Evolutionary conservation across 148 eudicot genomes (phyloP).

Genomic region (Rhododendron ferrugineum): DNA sequence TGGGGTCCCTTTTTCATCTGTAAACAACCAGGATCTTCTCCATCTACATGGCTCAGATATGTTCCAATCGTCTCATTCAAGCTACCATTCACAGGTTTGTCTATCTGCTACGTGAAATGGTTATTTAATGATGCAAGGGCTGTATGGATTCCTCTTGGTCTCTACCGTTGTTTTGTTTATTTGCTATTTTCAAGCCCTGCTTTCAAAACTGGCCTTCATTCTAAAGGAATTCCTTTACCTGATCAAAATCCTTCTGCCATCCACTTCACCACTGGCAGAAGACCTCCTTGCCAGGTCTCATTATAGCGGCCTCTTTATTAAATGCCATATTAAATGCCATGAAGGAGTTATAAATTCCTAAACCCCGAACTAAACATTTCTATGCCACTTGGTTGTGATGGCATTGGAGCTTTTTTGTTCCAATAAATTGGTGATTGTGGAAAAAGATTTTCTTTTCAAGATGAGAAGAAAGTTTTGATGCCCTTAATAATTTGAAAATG

Average conservation of each 20-base stretch:
- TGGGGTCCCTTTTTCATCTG: constrained; percentile 39
- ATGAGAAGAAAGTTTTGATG: not conserved
- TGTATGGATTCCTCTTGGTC: not conserved
- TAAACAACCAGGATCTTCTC: constrained; percentile 47
- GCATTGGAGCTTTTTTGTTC: not conserved
- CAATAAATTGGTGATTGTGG: not conserved
- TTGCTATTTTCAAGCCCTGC: not conserved
- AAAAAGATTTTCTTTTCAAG: not conserved
- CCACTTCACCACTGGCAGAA: not conserved
- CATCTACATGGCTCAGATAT: constrained; percentile 54
- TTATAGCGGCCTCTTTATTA: not conserved
- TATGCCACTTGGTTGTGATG: too few species aligned
- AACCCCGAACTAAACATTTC: not conserved
- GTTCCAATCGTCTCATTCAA: constrained; percentile 47
- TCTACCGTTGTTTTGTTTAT: not conserved
- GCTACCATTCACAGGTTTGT: constrained; percentile 49
- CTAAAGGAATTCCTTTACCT: not conserved
- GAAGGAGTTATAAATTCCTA: not conserved
- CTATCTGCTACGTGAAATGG: not conserved
- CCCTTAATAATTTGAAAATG: not conserved
- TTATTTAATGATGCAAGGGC: not conserved
- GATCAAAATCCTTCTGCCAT: not conserved
- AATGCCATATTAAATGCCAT: not conserved
- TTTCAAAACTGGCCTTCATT: not conserved
- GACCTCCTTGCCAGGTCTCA: not conserved